Percentiles rank a stretch among this genome's conserved stretches.
phyloP scores from a whole-genome alignment of 2,329 filamentous ascomycete species.

The Apiospora arundinis region DNA sequence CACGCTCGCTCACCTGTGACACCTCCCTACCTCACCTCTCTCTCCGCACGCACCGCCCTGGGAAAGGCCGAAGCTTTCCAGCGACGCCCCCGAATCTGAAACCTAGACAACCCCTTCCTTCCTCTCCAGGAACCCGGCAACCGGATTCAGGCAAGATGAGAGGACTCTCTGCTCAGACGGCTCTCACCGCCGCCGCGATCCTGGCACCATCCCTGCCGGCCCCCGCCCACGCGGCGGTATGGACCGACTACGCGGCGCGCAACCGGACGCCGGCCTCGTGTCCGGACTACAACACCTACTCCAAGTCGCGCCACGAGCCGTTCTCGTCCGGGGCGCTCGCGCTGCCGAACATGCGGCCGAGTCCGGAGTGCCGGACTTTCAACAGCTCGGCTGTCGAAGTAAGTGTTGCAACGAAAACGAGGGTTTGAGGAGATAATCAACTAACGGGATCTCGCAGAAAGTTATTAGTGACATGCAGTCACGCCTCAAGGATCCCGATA shows the following conservation, averaged over 20 bases:
- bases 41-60: not conserved
- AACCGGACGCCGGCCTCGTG: not conserved
- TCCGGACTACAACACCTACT: conserved; percentile 21
- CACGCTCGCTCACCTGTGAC: not conserved
- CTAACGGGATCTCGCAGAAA: not conserved
- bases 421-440: too few species aligned
- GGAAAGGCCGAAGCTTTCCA: too few species aligned
- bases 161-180: not conserved
- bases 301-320: conserved; percentile 10
- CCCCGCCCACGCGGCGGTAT: not conserved
- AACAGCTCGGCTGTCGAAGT: conserved; percentile 21
- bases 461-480: conserved; percentile 21
- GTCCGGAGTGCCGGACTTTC: conserved; percentile 21
- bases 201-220: not conserved
- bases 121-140: not conserved
- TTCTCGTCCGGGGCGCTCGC: conserved; percentile 1
- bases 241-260: not conserved
- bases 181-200: not conserved
- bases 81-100: not conserved
- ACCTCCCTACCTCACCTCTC: not conserved
- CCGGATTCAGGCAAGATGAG: not conserved
- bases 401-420: not conserved
- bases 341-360: conserved; percentile 19
- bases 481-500: conserved; percentile 19
- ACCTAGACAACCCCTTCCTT: not conserved